A percentile compares a stretch with the other conserved stretches of the same genome.
Conservation (phyloP, 1,284 basidiomycete species). For the Fistulina hepatica region DNA sequence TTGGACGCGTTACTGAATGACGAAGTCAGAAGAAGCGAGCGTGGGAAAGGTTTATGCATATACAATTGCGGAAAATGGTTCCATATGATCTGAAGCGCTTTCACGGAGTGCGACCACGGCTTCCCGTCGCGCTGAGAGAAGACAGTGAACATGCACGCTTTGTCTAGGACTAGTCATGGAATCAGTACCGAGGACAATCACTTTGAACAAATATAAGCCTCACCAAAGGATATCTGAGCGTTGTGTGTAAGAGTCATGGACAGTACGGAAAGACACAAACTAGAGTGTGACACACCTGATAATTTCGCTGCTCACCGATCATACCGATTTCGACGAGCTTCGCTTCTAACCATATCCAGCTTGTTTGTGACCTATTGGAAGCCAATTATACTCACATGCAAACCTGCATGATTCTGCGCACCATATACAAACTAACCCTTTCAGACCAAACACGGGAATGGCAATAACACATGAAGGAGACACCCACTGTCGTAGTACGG, state of each 20-base stretch:
- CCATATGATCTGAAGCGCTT: slow-evolving; percentile 82
- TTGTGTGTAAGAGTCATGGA: not conserved
- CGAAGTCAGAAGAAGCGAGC: slow-evolving; percentile 1
- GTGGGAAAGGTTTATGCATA: slow-evolving; percentile 18
- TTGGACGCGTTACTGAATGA: slow-evolving; percentile 52
- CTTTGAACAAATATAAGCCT: slow-evolving; percentile 5
- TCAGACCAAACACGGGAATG: not conserved
- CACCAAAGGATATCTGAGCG: slow-evolving; percentile 29
- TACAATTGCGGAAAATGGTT: slow-evolving; percentile 74
- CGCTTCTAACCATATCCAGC: slow-evolving; percentile 86
- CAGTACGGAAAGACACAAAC: not conserved
- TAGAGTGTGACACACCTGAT: slow-evolving; percentile 41
- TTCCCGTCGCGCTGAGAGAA: slow-evolving; percentile 67
- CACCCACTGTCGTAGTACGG: slow-evolving; percentile 63
- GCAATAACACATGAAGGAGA: not conserved
- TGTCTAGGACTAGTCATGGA: slow-evolving; percentile 56
- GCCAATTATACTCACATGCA: slow-evolving; percentile 3
- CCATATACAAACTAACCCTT: slow-evolving; percentile 62
- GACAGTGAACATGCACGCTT: slow-evolving; percentile 83
- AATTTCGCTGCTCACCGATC: not conserved
- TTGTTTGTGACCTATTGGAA: slow-evolving; percentile 61
- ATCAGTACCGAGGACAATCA: slow-evolving; percentile 10
- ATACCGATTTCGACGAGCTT: slow-evolving; percentile 29
- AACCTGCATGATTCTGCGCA: slow-evolving; percentile 18
- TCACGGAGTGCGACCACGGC: slow-evolving; percentile 72